Evolutionary conservation across 768 basidiomycete species (phyloP).

Genomic region (Punctularia strigosozonata): DNA sequence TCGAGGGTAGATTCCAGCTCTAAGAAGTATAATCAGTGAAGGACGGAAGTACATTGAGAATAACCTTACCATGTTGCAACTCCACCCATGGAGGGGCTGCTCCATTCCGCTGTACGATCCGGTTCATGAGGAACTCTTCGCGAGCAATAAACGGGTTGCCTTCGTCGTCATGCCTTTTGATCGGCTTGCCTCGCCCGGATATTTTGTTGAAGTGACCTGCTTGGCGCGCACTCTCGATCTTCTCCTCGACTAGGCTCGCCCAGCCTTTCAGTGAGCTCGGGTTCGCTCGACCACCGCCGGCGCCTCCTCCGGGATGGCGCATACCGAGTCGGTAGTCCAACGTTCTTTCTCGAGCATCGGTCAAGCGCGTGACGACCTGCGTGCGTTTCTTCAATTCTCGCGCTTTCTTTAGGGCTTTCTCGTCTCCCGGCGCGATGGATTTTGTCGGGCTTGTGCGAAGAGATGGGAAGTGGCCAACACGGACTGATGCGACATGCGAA

Average conservation of each 20-base stretch:
- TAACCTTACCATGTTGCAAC: slow-evolving; percentile 48
- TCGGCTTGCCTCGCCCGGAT: slow-evolving; percentile 51
- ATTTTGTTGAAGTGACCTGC: slow-evolving; percentile 65
- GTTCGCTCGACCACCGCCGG: slow-evolving; percentile 25
- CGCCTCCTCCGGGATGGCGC: slow-evolving; percentile 19
- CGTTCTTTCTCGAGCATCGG: slow-evolving; percentile 56
- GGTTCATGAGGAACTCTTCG: slow-evolving; percentile 79
- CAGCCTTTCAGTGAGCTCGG: slow-evolving; percentile 65
- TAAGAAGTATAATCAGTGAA: slow-evolving; percentile 15
- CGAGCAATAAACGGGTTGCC: slow-evolving; percentile 57
- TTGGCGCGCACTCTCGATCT: slow-evolving; percentile 64
- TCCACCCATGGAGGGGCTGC: slow-evolving; percentile 83
- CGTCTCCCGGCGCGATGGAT: slow-evolving; percentile 17
- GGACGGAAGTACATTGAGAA: background rate
- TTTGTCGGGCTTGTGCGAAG: slow-evolving; percentile 6
- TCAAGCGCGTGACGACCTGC: slow-evolving; percentile 42
- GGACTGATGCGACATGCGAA: slow-evolving; percentile 42
- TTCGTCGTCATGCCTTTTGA: slow-evolving; percentile 30
- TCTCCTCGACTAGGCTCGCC: slow-evolving; percentile 64
- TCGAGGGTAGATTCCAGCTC: slow-evolving; percentile 55
- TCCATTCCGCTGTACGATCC: slow-evolving; percentile 74
- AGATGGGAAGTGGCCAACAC: slow-evolving; percentile 33
- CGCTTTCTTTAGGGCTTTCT: slow-evolving; percentile 30
- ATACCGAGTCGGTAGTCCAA: slow-evolving; percentile 68
- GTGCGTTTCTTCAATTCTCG: slow-evolving; percentile 40